Base-by-base conservation (phyloP, 768 basidiomycete species). In the Gyrodon lividus region DNA sequence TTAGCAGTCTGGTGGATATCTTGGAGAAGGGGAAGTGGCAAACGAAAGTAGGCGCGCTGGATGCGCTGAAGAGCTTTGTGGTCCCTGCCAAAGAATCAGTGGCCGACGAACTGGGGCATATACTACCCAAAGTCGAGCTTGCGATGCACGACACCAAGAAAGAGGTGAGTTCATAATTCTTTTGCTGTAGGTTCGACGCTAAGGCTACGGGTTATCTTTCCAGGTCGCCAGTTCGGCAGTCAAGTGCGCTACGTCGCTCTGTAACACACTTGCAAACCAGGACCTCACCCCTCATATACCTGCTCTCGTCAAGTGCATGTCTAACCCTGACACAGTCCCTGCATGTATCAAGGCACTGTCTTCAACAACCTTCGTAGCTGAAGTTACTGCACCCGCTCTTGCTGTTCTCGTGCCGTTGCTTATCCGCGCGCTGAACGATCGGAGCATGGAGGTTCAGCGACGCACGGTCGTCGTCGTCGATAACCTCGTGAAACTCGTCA, bases 61-160 rank as follows among this genome's bases (percentile, higher is more conserved):
- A 97, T 59, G 83, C 92, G 2, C 80, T 98, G 65, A 91, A 84
- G 65, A 72, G 68, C 39, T 86, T 93, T 56, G 87, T 87, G 26
- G 74, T 74, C 38, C 74, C 81, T 14, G 87, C 89, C 46, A 79
- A 78, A 55, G 87, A 87, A 48, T 76, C 78, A 38, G 88, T 97
- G 44, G 93, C 92, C n/a, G 79, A 82, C 28, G 86, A 95, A 63
- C 74, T 98, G 33, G 94, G 83, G 14, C 73, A 75, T 9, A 82
- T 90, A 40, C 80, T 98, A 42, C 95, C 95, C 17, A 86, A 83
- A 61, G 84, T 98, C 12, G 93, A 95, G 66, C 74, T 73, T 31
- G 86, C 92, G 5, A 94, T 98, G 94, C 92, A 96, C 62, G 96
- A 98, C 71, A 98, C 96, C 52, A 98, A 98, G 70, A 71, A 81